Evolutionary conservation across 805 yeast genomes (phyloP).

Genomic region (Yamadazyma sp.): DNA sequence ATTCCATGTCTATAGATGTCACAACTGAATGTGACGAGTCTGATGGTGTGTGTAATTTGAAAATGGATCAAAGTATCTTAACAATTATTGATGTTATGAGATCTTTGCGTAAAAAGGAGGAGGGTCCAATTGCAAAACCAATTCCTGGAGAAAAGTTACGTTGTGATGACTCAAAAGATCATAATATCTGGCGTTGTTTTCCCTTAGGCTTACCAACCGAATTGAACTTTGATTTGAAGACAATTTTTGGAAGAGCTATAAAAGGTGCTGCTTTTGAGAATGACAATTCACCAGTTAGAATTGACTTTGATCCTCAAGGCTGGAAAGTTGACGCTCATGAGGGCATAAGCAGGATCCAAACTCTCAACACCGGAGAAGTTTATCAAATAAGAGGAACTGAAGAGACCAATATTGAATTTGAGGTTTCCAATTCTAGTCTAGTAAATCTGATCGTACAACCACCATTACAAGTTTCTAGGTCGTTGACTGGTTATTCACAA

Average conservation of each 20-base stretch:
- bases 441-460: conserved; percentile 25
- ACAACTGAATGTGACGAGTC: conserved; percentile 47
- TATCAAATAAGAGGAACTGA: conserved; percentile 38
- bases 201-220: conserved; percentile 58
- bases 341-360: conserved; percentile 7
- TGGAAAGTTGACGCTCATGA: conserved; percentile 44
- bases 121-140: conserved; percentile 79
- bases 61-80: conserved; percentile 65
- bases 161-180: conserved; percentile 65
- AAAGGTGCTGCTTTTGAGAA: conserved; percentile 55
- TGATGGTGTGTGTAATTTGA: conserved; percentile 40
- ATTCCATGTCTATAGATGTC: conserved; percentile 85
- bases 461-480: conserved; percentile 72
- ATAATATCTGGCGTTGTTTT: conserved; percentile 69
- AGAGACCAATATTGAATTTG: conserved; percentile 22
- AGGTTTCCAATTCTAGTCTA: conserved; percentile 43
- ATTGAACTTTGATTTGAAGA: conserved; percentile 51
- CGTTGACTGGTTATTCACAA: conserved; percentile 88
- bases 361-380: conserved; percentile 3
- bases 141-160: conserved; percentile 62
- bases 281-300: conserved; percentile 40
- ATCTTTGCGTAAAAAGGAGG: conserved; percentile 54
- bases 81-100: conserved; percentile 70
- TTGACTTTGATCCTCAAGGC: conserved; percentile 36
- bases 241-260: conserved; percentile 68